Evolutionary conservation across 2,329 filamentous ascomycete genomes (phyloP), one percentile per base, ranked within the genome.

Genomic region (Trichoderma guizhouense): DNA sequence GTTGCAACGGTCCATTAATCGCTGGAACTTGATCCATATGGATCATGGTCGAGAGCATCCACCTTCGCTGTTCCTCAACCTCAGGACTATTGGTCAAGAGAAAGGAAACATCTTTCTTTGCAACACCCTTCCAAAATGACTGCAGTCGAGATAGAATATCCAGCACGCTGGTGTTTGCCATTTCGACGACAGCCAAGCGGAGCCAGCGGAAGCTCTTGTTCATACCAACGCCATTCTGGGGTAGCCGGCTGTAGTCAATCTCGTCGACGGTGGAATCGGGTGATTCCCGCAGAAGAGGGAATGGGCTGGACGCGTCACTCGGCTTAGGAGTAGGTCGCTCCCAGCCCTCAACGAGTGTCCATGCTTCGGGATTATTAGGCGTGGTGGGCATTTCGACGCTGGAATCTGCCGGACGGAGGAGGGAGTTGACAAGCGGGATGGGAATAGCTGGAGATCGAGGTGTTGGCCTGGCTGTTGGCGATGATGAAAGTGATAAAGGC

Each of bases 41-140:
- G 73, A 85, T 84, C 67, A 92, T 80, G 1, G 85, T 85, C 32
- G 86, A 89, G 39, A 91, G 82, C 81, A 93, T 86, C 89, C 89
- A 91, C 28, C 74, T 73, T 51, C 69, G 72, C 12, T 72, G 72
- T 32, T 76, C 71, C 12, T 67, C 58, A 12, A 53, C 51, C 11
- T 55, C 39, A 3, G 43, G 34, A 18, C 65, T 65, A 18, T 64
- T 28, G 3, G 21, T 58, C 18, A 71, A 21, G 12, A 71, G 64
- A 24, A 63, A 63, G 12, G 36, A 11, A 14, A 43, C n/a, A n/a
- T 69, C 64, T 61, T 63, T 67, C 24, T 68, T 65, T 21, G 43
- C 58, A 34, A 9, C 28, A 21, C 12, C 60, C 12, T 58, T 39
- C 30, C 62, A 68, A 6, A 75, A 43, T 21, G 72, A 24, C 43